Evolutionary conservation across 2,329 filamentous ascomycete species (phyloP), one percentile per base, ranked within the genome.

Genomic region (Alternaria novae-zelandiae): DNA sequence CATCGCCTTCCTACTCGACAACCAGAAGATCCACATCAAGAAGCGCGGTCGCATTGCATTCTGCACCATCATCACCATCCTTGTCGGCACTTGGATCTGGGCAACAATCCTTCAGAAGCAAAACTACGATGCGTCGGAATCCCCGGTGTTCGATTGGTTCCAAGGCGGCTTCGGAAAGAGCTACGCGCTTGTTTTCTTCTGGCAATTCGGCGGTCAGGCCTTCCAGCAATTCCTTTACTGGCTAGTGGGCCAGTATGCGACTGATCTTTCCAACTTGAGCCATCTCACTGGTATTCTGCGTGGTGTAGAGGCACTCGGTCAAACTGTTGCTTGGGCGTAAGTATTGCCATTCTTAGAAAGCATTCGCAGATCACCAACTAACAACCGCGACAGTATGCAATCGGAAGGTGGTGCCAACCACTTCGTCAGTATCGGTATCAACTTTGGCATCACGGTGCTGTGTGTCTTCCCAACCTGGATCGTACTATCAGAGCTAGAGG

Each of bases 221-320:
- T 79, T 78, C 64, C 77, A 78, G 66, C 77, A 79, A 54, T 79
- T 79, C 43, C 56, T 79, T 17, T 79, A 79, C 61, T 79, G 77
- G 77, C 59, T 79, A 4, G 71, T 79, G 6, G 77, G 77, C n/a
- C 77, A 79, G 63, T 79, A 78, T 41, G 73, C 77, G 2, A 78
- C 74, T 2, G 70, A 78, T 59, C 62, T 79, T 1, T 74, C 71
- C 4, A 74, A 74, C 23, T 36, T 78, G 43, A 74, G 71, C 13
- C 76, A 78, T 65, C 74, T 76, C 49, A 77, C 75, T n/a, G 76
- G 76, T 57, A 78, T 79, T n/a, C 56, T 79, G 41, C 65, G 77
- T 50, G 77, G 77, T 61, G 69, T 76, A 1, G 77, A 79, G 58
- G 77, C 77, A 1, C 61, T 79, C 23, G 77, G 77, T 0, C 77